Base-by-base conservation (phyloP, 176 grass and related monocot genomes). In the Elaeis guineensis region DNA sequence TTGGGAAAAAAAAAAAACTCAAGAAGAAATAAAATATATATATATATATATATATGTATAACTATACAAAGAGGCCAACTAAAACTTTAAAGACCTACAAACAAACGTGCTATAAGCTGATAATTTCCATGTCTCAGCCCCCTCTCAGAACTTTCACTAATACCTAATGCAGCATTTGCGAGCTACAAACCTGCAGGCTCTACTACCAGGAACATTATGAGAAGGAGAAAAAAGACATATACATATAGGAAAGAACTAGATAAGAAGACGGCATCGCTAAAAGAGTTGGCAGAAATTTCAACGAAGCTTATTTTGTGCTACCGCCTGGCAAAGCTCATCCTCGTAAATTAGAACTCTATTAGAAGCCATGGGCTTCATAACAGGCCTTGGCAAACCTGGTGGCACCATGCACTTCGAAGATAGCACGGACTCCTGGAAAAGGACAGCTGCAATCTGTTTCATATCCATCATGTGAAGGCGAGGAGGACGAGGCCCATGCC, bases 171-270 rank as follows among this genome's bases (percentile, higher is more conserved):
- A 67, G 12, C 7, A 18, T 32, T 68, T 68, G 65, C 65, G 32
- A 68, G 65, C 17, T 68, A 52, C 65, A 68, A 55, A 35, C 65
- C 50, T 67, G 25, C 51, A 35, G 8, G 16, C n/a, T 30, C 28
- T 48, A 20, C 32, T 21, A 11, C 35, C 17, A 20, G n/a, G 29
- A 12, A 44, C 8, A 12, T 44, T 44, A 44, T 20, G 28, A 44
- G 3, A 0, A 39, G 17, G 17, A 39, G 6, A 16, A 50, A 16
- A 19, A n/a, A 25, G 48, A 14, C 39, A 35, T 23, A 67, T 55
- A 54, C 65, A 67, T 3, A 24, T 1, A 19, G 25, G 26, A 6
- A 54, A 35, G 18, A 14, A 44, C 35, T 44, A 14, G 35, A 44
- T 44, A 44, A 44, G 35, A 44, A 44, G 35, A 44, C 2, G 9